Evolutionary conservation across 179 eudicot genomes (phyloP).

Genomic region (Vitellaria paradoxa): DNA sequence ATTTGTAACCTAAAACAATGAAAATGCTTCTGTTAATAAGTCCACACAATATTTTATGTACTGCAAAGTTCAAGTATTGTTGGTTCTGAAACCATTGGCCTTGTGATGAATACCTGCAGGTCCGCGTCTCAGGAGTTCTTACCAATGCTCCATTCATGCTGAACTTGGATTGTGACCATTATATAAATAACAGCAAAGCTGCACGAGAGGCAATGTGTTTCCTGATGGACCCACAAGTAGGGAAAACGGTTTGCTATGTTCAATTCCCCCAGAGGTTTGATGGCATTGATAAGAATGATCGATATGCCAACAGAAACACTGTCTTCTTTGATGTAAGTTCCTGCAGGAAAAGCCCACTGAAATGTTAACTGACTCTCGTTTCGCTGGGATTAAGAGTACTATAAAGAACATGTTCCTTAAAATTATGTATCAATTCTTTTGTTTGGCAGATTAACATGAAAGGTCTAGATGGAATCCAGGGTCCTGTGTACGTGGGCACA

Average conservation of each 20-base stretch:
- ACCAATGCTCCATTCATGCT: slow-evolving; percentile 58
- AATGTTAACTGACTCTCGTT: background rate
- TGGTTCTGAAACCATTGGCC: background rate
- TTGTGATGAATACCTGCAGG: slow-evolving; percentile 37
- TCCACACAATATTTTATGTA: too few species aligned
- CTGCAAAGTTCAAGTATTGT: too few species aligned
- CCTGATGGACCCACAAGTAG: slow-evolving; percentile 68
- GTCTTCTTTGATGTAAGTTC: slow-evolving; percentile 66
- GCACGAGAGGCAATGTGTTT: slow-evolving; percentile 72
- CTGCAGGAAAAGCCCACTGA: background rate
- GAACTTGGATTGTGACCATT: slow-evolving; percentile 74
- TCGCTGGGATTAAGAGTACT: background rate
- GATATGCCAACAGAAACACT: slow-evolving; percentile 72
- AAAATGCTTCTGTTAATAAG: background rate
- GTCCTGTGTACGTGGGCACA: slow-evolving; percentile 94
- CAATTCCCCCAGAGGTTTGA: slow-evolving; percentile 80
- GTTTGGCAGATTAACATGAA: slow-evolving; percentile 88
- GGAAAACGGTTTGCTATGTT: slow-evolving; percentile 61
- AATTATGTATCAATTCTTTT: background rate
- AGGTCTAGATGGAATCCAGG: slow-evolving; percentile 96
- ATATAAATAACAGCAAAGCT: slow-evolving; percentile 66
- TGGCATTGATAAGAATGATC: slow-evolving; percentile 62
- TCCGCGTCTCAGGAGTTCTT: slow-evolving; percentile 63
- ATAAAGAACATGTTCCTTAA: background rate
- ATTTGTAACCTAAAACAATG: too few species aligned